A percentile compares a stretch with the other conserved stretches of the same genome.
These are phyloP conservation scores for Alnus rubra DNA, from an alignment of 306 rosid species.

Conservation along the genomic window DNA sequence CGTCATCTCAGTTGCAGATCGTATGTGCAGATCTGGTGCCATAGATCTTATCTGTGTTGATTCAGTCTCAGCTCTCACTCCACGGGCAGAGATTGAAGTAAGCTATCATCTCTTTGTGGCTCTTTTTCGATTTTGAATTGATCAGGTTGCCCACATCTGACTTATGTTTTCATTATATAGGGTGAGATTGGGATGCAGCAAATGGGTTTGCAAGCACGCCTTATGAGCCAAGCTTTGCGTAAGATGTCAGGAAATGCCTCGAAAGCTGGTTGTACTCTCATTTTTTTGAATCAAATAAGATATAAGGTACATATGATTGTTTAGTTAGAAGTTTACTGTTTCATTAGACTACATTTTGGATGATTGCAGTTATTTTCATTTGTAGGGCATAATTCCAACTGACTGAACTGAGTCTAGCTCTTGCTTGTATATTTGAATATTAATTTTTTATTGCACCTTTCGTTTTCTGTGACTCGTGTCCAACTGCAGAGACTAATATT, in stretches of 20 bases:
- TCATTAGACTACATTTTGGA: constrained; percentile 1
- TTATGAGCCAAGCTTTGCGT: constrained; percentile 98
- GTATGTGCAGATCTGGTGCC: constrained; percentile 99
- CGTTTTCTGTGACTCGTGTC: not conserved
- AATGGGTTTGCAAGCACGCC: constrained; percentile 99
- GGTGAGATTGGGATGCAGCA: constrained; percentile 99
- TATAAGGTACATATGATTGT: constrained; percentile 66
- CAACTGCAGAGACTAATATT: constrained; percentile 15
- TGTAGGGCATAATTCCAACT: not conserved
- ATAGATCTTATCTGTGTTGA: constrained; percentile 94
- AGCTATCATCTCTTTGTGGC: constrained; percentile 18
- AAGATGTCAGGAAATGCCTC: constrained; percentile 99
- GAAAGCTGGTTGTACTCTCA: constrained; percentile 97
- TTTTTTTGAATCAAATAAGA: constrained; percentile 96
- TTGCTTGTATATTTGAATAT: not conserved
- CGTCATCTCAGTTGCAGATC: constrained; percentile 79
- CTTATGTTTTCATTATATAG: constrained; percentile 37
- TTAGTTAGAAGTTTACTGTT: constrained; percentile 14
- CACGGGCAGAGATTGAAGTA: constrained; percentile 98
- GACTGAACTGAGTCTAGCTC: not conserved
- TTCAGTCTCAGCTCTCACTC: constrained; percentile 98
- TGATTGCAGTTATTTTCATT: not conserved
- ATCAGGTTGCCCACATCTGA: constrained; percentile 27
- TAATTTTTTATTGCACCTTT: not conserved
- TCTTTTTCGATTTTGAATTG: constrained; percentile 4